These are phyloP conservation scores for Terfezia claveryi DNA, from an alignment of 495 filamentous ascomycete species.

Conservation along the genomic window DNA sequence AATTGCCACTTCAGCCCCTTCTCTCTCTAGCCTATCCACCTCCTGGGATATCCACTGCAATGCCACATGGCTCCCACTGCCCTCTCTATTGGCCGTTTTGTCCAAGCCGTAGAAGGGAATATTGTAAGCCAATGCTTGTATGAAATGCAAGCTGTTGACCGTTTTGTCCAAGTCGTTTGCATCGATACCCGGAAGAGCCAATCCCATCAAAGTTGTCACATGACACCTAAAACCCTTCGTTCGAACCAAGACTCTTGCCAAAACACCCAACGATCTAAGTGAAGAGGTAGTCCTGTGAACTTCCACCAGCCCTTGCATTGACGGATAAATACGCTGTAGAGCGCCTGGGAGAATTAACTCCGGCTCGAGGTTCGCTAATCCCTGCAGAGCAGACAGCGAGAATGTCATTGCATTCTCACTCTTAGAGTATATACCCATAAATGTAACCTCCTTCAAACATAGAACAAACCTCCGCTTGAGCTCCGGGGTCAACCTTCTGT, in stretches of 20 bases:
- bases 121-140: slow-evolving; percentile 83
- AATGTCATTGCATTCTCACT: slow-evolving; percentile 76
- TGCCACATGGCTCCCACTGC: slow-evolving; percentile 45
- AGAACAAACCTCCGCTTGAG: slow-evolving; percentile 80
- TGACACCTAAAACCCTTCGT: slow-evolving; percentile 90
- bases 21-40: slow-evolving; percentile 76
- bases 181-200: slow-evolving; percentile 88
- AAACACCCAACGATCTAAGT: slow-evolving; percentile 67
- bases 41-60: slow-evolving; percentile 85
- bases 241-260: slow-evolving; percentile 69
- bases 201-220: slow-evolving; percentile 71
- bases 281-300: slow-evolving; percentile 93
- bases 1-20: slow-evolving; percentile 61
- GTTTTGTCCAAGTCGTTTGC: slow-evolving; percentile 97
- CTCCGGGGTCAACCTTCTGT: slow-evolving; percentile 53
- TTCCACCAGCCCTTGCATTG: slow-evolving; percentile 86
- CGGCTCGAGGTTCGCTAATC: slow-evolving; percentile 73
- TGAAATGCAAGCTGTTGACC: slow-evolving; percentile 76
- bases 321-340: slow-evolving; percentile 87
- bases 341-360: slow-evolving; percentile 83
- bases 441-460: slow-evolving; percentile 75
- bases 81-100: slow-evolving; percentile 37
- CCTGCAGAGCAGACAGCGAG: slow-evolving; percentile 72
- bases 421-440: slow-evolving; percentile 97
- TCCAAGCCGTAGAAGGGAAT: slow-evolving; percentile 78